Conservation (phyloP, 2,329 filamentous ascomycete species). For the Uncinocarpus reesii region DNA sequence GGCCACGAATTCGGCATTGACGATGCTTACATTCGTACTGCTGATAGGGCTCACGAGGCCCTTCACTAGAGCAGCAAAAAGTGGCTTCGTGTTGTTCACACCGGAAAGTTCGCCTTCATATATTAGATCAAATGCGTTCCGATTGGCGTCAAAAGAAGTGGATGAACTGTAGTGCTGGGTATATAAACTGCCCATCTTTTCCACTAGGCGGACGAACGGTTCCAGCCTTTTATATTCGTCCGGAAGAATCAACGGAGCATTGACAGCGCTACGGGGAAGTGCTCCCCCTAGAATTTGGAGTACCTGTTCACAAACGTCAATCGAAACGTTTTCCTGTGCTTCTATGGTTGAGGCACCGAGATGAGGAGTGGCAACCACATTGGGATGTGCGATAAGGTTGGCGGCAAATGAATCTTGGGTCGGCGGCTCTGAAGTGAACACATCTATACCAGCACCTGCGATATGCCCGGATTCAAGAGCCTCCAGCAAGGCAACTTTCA, state of each 20-base stretch:
- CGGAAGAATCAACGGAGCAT: slow-evolving; percentile 68
- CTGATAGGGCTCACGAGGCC: slow-evolving; percentile 62
- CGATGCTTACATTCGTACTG: slow-evolving; percentile 65
- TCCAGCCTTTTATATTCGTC: slow-evolving; percentile 70
- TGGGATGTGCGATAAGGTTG: slow-evolving; percentile 56
- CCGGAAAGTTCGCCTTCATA: slow-evolving; percentile 66
- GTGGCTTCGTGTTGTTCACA: slow-evolving; percentile 63
- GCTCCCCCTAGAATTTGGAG: slow-evolving; percentile 61
- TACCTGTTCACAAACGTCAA: slow-evolving; percentile 74
- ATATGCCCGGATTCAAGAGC: slow-evolving; percentile 62
- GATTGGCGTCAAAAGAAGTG: slow-evolving; percentile 39
- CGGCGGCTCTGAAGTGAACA: slow-evolving; percentile 67
- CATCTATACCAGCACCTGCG: slow-evolving; percentile 67
- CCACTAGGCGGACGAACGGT: slow-evolving; percentile 64
- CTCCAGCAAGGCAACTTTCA: slow-evolving; percentile 58
- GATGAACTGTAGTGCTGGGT: slow-evolving; percentile 58
- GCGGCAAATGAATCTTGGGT: slow-evolving; percentile 51
- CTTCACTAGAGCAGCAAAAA: slow-evolving; percentile 70
- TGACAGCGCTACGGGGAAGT: slow-evolving; percentile 65
- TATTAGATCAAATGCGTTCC: slow-evolving; percentile 62
- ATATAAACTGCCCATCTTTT: slow-evolving; percentile 69
- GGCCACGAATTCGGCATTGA: slow-evolving; percentile 66
- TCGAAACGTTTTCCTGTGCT: slow-evolving; percentile 72
- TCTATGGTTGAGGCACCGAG: slow-evolving; percentile 70
- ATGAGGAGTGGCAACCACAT: slow-evolving; percentile 68